Evolutionary conservation across 441 rosid species (phyloP).

Genomic region (Daphne laureola): DNA sequence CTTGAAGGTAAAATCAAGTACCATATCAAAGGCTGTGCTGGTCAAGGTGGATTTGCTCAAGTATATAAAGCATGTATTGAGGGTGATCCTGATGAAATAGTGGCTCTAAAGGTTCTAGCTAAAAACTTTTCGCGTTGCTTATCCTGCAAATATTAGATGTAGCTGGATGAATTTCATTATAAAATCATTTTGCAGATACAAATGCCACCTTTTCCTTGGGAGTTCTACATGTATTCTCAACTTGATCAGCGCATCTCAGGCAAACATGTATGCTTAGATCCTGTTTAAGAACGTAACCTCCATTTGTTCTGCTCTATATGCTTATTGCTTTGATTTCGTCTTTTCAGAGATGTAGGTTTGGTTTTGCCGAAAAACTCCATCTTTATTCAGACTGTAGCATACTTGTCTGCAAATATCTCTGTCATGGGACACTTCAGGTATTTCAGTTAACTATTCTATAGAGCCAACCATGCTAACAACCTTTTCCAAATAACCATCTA

Average conservation of each 20-base stretch:
- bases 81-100: slow-evolving; percentile 64
- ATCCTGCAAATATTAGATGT: neutral
- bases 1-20: slow-evolving; percentile 74
- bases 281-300: slow-evolving; percentile 5
- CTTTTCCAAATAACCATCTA: neutral
- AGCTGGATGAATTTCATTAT: slow-evolving; percentile 1
- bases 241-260: slow-evolving; percentile 68
- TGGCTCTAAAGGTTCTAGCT: slow-evolving; percentile 68
- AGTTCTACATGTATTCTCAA: slow-evolving; percentile 88
- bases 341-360: slow-evolving; percentile 75
- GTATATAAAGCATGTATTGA: slow-evolving; percentile 69
- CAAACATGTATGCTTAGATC: slow-evolving; percentile 38
- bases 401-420: slow-evolving; percentile 72
- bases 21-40: slow-evolving; percentile 93
- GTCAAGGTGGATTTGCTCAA: slow-evolving; percentile 86
- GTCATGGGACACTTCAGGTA: slow-evolving; percentile 87
- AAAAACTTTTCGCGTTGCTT: slow-evolving; percentile 8
- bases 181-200: slow-evolving; percentile 56
- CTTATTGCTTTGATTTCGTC: slow-evolving; percentile 14
- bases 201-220: slow-evolving; percentile 92
- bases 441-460: slow-evolving; percentile 6
- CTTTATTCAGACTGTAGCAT: slow-evolving; percentile 70
- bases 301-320: slow-evolving; percentile 10
- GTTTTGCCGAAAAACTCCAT: slow-evolving; percentile 67
- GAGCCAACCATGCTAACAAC: neutral